Conservation (phyloP, 805 yeast species). For the Nakazawaea holstii region DNA sequence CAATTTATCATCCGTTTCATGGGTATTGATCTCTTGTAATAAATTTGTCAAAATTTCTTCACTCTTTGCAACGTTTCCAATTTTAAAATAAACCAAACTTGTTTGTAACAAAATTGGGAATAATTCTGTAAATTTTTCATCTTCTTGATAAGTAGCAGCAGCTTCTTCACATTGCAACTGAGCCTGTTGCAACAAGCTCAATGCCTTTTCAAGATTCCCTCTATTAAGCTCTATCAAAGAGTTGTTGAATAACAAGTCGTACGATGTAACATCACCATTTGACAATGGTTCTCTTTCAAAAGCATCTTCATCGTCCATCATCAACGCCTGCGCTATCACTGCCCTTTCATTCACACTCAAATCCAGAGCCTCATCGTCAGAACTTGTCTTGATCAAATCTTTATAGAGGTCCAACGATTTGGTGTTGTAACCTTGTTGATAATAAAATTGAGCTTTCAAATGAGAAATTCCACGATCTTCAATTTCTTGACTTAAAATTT, state of each 20-base stretch:
- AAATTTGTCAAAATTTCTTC: conserved; percentile 29
- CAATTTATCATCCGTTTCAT: conserved; percentile 30
- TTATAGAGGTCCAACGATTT: conserved; percentile 43
- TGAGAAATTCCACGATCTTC: conserved; percentile 37
- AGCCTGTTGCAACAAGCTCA: conserved; percentile 41
- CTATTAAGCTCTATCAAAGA: conserved; percentile 45
- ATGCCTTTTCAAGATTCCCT: conserved; percentile 33
- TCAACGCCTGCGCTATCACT: conserved; percentile 44
- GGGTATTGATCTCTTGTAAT: conserved; percentile 18
- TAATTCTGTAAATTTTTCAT: conserved; percentile 46
- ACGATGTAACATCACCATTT: conserved; percentile 24
- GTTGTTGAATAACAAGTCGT: conserved; percentile 57
- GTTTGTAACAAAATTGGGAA: conserved; percentile 57
- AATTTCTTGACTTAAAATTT: conserved; percentile 13
- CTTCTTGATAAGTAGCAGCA: conserved; percentile 33
- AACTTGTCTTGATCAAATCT: conserved; percentile 28
- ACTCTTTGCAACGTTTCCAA: conserved; percentile 31
- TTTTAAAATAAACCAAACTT: conserved; percentile 44
- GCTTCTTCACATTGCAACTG: conserved; percentile 32
- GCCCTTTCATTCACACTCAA: conserved; percentile 64
- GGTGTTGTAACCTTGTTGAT: conserved; percentile 39
- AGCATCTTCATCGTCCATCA: conserved; percentile 15
- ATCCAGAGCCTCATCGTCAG: conserved; percentile 44
- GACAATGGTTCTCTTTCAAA: conserved; percentile 10
- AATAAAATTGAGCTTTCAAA: conserved; percentile 47